phyloP scores from a whole-genome alignment of 2,329 filamentous ascomycete genomes.

The Cladosporium sp. region DNA sequence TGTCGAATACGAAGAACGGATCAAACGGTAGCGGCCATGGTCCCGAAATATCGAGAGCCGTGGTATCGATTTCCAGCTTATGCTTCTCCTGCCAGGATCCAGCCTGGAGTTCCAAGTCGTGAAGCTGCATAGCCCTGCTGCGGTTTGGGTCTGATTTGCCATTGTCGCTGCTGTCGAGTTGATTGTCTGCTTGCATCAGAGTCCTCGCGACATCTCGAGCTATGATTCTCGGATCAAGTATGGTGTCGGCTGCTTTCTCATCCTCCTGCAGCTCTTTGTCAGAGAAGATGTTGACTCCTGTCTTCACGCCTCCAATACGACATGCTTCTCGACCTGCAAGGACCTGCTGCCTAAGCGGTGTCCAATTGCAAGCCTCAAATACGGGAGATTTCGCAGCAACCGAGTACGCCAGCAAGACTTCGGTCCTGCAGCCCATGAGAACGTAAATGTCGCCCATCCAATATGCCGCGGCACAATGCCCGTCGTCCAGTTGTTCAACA shows the following conservation, averaged over 20 bases:
- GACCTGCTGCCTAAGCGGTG: conserved; percentile 13
- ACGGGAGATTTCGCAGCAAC: conserved; percentile 17
- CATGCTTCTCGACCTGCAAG: conserved; percentile 13
- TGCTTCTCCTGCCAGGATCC: background rate
- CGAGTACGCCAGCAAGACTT: conserved; percentile 22
- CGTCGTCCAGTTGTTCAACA: conserved; percentile 18
- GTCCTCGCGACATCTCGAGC: conserved; percentile 7
- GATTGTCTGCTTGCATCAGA: conserved; percentile 8
- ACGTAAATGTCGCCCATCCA: conserved; percentile 25
- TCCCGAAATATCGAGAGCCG: conserved; percentile 10
- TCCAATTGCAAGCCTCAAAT: background rate
- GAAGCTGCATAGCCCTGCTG: conserved; percentile 11
- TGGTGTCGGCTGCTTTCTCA: background rate
- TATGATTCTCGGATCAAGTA: conserved; percentile 14
- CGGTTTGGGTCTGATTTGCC: background rate
- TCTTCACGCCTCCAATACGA: background rate
- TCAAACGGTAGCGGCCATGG: conserved; percentile 24
- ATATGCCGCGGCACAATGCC: conserved; percentile 25
- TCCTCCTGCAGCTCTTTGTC: conserved; percentile 5
- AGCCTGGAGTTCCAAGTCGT: background rate
- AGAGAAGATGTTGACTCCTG: conserved; percentile 8
- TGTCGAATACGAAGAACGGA: conserved; percentile 20
- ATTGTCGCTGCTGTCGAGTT: too few relatives aligned
- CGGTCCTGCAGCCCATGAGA: conserved; percentile 18
- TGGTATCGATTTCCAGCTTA: conserved; percentile 7